Conservation (phyloP, 2,329 filamentous ascomycete species). For the Coniochaeta prunicola region DNA sequence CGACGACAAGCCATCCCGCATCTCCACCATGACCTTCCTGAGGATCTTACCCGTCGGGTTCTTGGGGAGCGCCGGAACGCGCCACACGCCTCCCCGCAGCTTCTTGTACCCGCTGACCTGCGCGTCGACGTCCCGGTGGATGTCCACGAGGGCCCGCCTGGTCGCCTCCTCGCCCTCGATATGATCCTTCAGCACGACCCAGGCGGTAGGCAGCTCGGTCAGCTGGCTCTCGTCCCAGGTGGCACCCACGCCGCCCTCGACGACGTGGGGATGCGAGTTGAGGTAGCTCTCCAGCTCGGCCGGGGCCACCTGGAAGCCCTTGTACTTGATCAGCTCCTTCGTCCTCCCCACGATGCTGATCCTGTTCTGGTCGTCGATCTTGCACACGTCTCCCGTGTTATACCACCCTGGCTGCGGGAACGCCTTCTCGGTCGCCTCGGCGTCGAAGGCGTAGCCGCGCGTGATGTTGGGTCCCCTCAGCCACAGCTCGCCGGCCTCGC, state of each 20-base stretch:
- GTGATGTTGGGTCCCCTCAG: constrained; percentile 76
- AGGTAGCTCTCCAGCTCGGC: constrained; percentile 53
- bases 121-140: constrained; percentile 18
- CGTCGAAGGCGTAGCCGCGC: constrained; percentile 69
- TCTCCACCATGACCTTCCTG: constrained; percentile 26
- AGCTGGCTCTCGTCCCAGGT: constrained; percentile 52
- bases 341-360: constrained; percentile 87
- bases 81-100: constrained; percentile 63
- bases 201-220: constrained; percentile 63
- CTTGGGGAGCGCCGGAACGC: constrained; percentile 64
- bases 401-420: constrained; percentile 77
- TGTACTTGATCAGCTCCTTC: constrained; percentile 59
- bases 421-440: constrained; percentile 60
- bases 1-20: not conserved
- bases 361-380: constrained; percentile 69
- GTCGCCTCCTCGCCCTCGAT: constrained; percentile 25
- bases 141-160: constrained; percentile 28
- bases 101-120: constrained; percentile 49
- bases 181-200: constrained; percentile 44
- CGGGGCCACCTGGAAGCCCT: constrained; percentile 65
- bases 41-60: constrained; percentile 50
- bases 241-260: constrained; percentile 57
- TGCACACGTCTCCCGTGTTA: constrained; percentile 82
- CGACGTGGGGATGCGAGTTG: constrained; percentile 31
- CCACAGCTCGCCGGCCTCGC: constrained; percentile 64